Evolutionary conservation across 176 grass and related monocot genomes (phyloP), one percentile per base, ranked within the genome.

Genomic region (Tillandsia leiboldiana): DNA sequence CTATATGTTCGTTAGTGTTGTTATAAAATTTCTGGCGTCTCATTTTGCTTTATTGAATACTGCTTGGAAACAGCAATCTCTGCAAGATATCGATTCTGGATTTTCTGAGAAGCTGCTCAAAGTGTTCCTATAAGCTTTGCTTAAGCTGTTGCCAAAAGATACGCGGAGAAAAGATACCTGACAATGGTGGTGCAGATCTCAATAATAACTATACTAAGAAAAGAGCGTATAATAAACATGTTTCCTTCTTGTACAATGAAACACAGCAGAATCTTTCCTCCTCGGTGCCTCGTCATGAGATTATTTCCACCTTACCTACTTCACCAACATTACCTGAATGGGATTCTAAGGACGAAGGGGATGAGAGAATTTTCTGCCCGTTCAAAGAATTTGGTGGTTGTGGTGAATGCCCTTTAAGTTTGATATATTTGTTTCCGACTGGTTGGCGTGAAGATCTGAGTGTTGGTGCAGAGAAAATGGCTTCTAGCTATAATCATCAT

Each of bases 301-400:
- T 42, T 42, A 69, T 61, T 33, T 63, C 53, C 27, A 50, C 52
- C 61, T 69, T 69, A 49, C 69, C 75, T 9, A 50, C 64, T 12
- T 51, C 67, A 13, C 69, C 72, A n/a, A 51, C 65, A 9, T 51
- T 85, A 75, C 68, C 87, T 70, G 85, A 85, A 70, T 77, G 84
- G 70, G 83, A 92, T 56, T 82, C 77, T 26, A 76, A 71, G 11
- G 83, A 92, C 63, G 77, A 79, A 18, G 22, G 22, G 54, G 82
- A 82, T 76, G 70, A 77, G 57, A 91, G 77, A 51, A 83, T 96
- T 14, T 83, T 54, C 77, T 96, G 92, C 70, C 92, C 92, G 9
- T 79, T 86, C n/a, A 84, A 91, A 75, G 81, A 96, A 72, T 64
- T 87, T n/a, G 92, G 81, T 81, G 92, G 92, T 49, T 96, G 92